A percentile compares a stretch with the other conserved stretches of the same genome.
Evolutionary conservation across 768 basidiomycete genomes (phyloP).

Genomic region (Lyophyllum decastes): DNA sequence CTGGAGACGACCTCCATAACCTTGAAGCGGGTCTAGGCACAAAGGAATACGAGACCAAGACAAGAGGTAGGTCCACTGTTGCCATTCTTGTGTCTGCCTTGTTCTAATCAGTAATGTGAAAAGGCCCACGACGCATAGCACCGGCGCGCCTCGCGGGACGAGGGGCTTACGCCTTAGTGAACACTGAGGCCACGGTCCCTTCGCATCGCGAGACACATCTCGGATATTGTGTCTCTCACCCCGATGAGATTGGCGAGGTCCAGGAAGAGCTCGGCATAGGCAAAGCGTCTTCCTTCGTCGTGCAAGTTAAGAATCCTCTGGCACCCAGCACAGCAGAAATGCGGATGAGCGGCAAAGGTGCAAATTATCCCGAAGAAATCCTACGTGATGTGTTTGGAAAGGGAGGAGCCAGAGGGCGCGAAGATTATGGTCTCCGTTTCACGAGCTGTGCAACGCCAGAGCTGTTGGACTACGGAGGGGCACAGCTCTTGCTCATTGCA

Average conservation of each 20-base stretch:
- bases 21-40: conserved; percentile 51
- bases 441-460: conserved; percentile 50
- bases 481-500: conserved; percentile 56
- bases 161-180: conserved; percentile 62
- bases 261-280: conserved; percentile 57
- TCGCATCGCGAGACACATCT: conserved; percentile 54
- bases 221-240: conserved; percentile 62
- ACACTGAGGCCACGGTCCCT: conserved; percentile 41
- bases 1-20: conserved; percentile 50
- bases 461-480: conserved; percentile 55
- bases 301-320: conserved; percentile 65
- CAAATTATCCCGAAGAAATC: conserved; percentile 48
- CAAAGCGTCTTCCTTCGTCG: conserved; percentile 50
- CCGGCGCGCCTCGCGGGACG: conserved; percentile 55
- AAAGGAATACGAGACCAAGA: conserved; percentile 63
- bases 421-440: conserved; percentile 51
- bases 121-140: conserved; percentile 53
- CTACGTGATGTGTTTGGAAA: conserved; percentile 51
- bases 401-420: conserved; percentile 25
- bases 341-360: conserved; percentile 32
- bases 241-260: conserved; percentile 48
- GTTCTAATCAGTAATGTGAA: not conserved
- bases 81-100: not conserved
- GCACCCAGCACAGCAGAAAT: conserved; percentile 39
- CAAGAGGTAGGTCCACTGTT: conserved; percentile 39